phyloP scores from a whole-genome alignment of 2,329 filamentous ascomycete genomes.

The Hypoxylon sp. region DNA sequence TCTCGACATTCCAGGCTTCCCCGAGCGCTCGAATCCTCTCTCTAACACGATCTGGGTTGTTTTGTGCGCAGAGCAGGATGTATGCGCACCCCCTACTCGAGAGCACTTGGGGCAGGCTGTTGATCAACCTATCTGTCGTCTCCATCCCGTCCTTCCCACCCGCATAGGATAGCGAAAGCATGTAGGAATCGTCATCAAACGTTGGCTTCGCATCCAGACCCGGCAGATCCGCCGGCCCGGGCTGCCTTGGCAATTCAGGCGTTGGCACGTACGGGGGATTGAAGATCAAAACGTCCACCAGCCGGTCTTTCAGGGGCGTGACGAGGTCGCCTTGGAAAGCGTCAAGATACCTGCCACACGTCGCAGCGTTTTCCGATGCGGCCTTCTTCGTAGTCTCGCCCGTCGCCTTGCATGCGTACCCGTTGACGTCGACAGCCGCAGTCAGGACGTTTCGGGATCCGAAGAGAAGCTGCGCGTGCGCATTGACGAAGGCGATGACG shows the following conservation, averaged over 20 bases:
- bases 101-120: slow-evolving; percentile 74
- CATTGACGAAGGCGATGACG: slow-evolving; percentile 87
- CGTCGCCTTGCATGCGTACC: slow-evolving; percentile 83
- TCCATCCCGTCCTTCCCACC: slow-evolving; percentile 95
- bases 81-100: slow-evolving; percentile 82
- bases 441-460: slow-evolving; percentile 77
- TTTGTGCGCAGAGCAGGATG: slow-evolving; percentile 89
- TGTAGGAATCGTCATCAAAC: slow-evolving; percentile 85
- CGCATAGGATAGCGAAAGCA: slow-evolving; percentile 88
- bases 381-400: slow-evolving; percentile 72
- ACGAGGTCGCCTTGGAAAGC: slow-evolving; percentile 78
- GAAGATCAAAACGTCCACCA: slow-evolving; percentile 89
- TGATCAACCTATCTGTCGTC: slow-evolving; percentile 83
- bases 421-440: slow-evolving; percentile 86
- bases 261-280: slow-evolving; percentile 98
- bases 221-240: slow-evolving; percentile 48
- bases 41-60: slow-evolving; percentile 82
- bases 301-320: slow-evolving; percentile 66
- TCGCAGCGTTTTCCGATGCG: slow-evolving; percentile 50
- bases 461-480: slow-evolving; percentile 79
- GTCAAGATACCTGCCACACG: slow-evolving; percentile 69
- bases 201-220: slow-evolving; percentile 50
- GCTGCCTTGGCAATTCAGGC: slow-evolving; percentile 72
- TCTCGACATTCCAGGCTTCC: slow-evolving; percentile 76
- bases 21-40: slow-evolving; percentile 67